Base-by-base conservation (phyloP, 2,329 filamentous ascomycete genomes). In the Erysiphe pulchra region DNA sequence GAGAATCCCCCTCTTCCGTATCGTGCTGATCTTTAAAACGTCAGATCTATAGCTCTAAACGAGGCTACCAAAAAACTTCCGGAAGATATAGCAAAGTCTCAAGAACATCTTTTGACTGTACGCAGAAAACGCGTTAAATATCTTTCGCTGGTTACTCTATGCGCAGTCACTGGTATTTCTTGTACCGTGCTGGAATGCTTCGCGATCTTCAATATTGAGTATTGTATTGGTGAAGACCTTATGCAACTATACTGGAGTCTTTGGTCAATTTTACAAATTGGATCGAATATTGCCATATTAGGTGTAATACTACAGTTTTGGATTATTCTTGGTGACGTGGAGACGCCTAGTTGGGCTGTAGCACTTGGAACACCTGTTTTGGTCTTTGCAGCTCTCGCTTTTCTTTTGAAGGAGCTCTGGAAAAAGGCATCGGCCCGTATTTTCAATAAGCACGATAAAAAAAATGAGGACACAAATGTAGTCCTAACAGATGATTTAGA, bases 231-330 rank as follows among this genome's bases (percentile, higher is more conserved):
- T 10, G 71, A 75, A 51, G 67, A 73, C 51, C 63, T 75, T 46
- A 73, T 73, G 59, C 64, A 52, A 24, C 59, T 75, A 0, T 74
- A 73, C 56, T 75, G 71, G 71, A 67, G 70, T 0, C 72, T 70
- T 1, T 75, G 70, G 69, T 71, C 69, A 18, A 70, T 72, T 63
- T 60, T 73, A 5, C 71, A 75, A 51, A 59, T 74, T 2, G 71
- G 71, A 6, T 68, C 68, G 1, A 59, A 71, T 48, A 72, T 74
- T 33, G 71, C 71, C 47, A 71, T 74, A 53, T 55, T 67, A 12
- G 71, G 71, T 28, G 68, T 75, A 49, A 65, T 71, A 40, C 59
- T 75, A 2, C 65, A 70, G 34, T 57, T 72, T 24, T 62, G 63
- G 33, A 68, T 73, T 49, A 62, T 65, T 2, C 53, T 73, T 9